These are phyloP conservation scores for Fusarium staphyleae DNA, from an alignment of 2,329 filamentous ascomycete species.

Conservation along the genomic window DNA sequence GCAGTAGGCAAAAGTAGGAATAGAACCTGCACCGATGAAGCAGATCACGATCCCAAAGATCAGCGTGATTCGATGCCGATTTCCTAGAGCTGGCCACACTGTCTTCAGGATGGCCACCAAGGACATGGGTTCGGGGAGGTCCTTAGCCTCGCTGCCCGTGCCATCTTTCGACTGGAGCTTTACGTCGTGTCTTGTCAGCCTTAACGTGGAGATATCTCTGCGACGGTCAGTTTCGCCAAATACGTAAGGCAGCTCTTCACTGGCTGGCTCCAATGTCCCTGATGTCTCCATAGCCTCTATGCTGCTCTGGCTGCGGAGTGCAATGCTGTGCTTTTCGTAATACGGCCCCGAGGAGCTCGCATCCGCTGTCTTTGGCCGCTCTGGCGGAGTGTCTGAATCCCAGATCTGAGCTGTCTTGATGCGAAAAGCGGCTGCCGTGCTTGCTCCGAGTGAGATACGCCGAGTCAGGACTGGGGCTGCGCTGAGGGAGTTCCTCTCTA, in stretches of 20 bases:
- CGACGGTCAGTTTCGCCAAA: slow-evolving; percentile 38
- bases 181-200: slow-evolving; percentile 1
- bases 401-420: slow-evolving; percentile 34
- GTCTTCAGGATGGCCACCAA: slow-evolving; percentile 54
- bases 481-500: slow-evolving; percentile 23
- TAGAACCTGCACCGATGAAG: slow-evolving; percentile 69
- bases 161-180: neutral
- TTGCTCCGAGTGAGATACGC: slow-evolving; percentile 33
- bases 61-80: slow-evolving; percentile 60
- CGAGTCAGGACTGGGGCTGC: slow-evolving; percentile 18
- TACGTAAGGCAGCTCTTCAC: slow-evolving; percentile 25
- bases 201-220: slow-evolving; percentile 42
- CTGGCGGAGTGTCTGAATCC: slow-evolving; percentile 20
- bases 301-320: slow-evolving; percentile 13
- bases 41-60: slow-evolving; percentile 67
- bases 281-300: slow-evolving; percentile 11
- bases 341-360: slow-evolving; percentile 2
- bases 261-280: neutral
- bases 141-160: neutral
- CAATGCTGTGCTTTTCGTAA: slow-evolving; percentile 24
- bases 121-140: slow-evolving; percentile 19
- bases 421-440: slow-evolving; percentile 28
- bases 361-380: slow-evolving; percentile 3
- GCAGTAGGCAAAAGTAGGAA: slow-evolving; percentile 77
- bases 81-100: slow-evolving; percentile 71